A percentile compares a stretch with the other conserved stretches of the same genome.
Conservation (phyloP, 257 asterid species). For the Przewalskia tangutica region DNA sequence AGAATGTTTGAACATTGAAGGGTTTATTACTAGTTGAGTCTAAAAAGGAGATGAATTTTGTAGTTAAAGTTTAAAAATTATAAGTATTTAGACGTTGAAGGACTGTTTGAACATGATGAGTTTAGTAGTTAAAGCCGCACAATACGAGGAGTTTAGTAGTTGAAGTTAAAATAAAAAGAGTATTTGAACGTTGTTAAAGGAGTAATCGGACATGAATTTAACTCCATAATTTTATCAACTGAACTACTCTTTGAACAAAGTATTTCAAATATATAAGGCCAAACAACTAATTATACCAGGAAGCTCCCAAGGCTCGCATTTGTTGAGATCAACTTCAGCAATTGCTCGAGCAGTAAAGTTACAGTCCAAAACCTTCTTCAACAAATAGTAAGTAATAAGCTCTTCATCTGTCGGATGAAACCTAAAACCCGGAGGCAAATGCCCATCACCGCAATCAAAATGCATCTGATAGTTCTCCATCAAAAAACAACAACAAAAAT, state of each 20-base stretch:
- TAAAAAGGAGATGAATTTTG: not conserved
- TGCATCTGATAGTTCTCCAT: conserved; percentile 39
- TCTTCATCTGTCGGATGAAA: conserved; percentile 95
- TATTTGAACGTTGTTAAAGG: too few relatives aligned
- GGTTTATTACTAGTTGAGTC: too few relatives aligned
- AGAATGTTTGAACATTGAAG: too few relatives aligned
- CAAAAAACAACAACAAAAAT: not conserved
- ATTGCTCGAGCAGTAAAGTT: conserved; percentile 58
- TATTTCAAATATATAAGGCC: too few relatives aligned
- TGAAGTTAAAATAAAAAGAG: too few relatives aligned
- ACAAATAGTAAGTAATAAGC: conserved; percentile 67
- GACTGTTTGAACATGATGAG: not conserved
- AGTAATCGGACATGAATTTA: too few relatives aligned
- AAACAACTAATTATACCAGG: conserved; percentile 35
- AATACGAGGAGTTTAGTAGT: too few relatives aligned
- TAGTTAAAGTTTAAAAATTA: too few relatives aligned
- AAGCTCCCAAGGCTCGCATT: conserved; percentile 91
- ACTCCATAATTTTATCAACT: not conserved
- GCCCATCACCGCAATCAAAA: conserved; percentile 28
- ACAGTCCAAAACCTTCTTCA: conserved; percentile 66
- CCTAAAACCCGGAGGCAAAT: conserved; percentile 74
- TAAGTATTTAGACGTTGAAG: too few relatives aligned
- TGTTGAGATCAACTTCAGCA: conserved; percentile 86
- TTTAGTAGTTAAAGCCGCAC: not conserved
- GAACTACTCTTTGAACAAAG: not conserved